Conservation (phyloP, 495 filamentous ascomycete species). For the Polyplosphaeria fusca region DNA sequence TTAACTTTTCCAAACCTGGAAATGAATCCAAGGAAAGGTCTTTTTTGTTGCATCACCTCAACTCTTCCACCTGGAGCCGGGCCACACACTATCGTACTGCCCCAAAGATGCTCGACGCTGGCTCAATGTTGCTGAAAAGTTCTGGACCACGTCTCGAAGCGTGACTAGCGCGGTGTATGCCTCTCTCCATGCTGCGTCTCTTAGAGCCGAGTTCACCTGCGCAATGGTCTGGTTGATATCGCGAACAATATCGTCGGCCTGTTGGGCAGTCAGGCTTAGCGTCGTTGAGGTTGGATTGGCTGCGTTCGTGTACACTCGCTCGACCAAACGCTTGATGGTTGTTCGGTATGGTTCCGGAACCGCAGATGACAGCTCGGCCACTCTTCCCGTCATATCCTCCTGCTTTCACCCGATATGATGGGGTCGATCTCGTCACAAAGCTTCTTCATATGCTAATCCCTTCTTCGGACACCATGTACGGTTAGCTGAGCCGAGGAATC, state of each 20-base stretch:
- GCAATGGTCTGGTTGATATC: slow-evolving; percentile 18
- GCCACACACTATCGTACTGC: slow-evolving; percentile 20
- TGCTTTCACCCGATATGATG: neutral
- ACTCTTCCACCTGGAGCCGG: slow-evolving; percentile 15
- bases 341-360: slow-evolving; percentile 14
- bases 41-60: no score
- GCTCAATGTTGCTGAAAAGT: slow-evolving; percentile 8
- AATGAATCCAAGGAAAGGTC: no score
- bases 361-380: slow-evolving; percentile 3
- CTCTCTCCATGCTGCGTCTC: slow-evolving; percentile 10
- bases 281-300: neutral
- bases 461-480: neutral
- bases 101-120: slow-evolving; percentile 14
- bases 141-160: slow-evolving; percentile 19
- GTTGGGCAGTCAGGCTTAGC: slow-evolving; percentile 7
- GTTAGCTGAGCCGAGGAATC: neutral
- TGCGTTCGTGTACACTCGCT: slow-evolving; percentile 10
- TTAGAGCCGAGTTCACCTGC: slow-evolving; percentile 2
- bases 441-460: neutral
- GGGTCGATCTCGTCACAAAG: neutral
- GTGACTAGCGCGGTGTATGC: slow-evolving; percentile 14
- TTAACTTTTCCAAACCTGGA: no score
- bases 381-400: slow-evolving; percentile 10
- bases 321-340: slow-evolving; percentile 7
- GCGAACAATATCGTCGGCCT: slow-evolving; percentile 7